Percentiles rank a stretch among this genome's conserved stretches.
phyloP scores from a whole-genome alignment of 345 rosid species.

The Syzygium jambos region DNA sequence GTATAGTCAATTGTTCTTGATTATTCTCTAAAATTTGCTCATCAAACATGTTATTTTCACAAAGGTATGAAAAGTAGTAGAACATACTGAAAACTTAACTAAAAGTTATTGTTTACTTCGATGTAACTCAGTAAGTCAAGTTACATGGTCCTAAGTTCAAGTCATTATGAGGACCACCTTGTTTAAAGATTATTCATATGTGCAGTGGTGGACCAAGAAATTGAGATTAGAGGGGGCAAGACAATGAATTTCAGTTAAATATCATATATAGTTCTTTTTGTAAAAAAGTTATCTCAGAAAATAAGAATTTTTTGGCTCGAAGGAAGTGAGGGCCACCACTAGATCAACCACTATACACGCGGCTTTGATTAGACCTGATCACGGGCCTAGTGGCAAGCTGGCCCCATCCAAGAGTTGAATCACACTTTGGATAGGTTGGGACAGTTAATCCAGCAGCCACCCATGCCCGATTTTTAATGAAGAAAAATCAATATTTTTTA shows the following conservation, averaged over 20 bases:
- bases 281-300: background rate
- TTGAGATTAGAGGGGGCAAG: background rate
- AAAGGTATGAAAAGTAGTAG: background rate
- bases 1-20: background rate
- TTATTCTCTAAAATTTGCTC: background rate
- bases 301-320: background rate
- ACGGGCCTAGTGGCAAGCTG: background rate
- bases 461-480: background rate
- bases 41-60: background rate
- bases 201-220: background rate
- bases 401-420: background rate
- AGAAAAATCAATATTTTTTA: background rate
- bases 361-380: background rate
- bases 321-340: background rate
- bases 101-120: background rate
- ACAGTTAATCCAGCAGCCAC: background rate
- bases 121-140: background rate
- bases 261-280: background rate
- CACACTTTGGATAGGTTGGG: background rate
- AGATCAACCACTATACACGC: background rate
- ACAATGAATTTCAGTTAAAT: background rate
- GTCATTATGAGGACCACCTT: background rate
- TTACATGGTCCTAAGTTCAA: background rate
- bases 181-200: background rate
- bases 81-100: background rate